phyloP scores from a whole-genome alignment of 306 rosid species.

The Prunus persica region DNA sequence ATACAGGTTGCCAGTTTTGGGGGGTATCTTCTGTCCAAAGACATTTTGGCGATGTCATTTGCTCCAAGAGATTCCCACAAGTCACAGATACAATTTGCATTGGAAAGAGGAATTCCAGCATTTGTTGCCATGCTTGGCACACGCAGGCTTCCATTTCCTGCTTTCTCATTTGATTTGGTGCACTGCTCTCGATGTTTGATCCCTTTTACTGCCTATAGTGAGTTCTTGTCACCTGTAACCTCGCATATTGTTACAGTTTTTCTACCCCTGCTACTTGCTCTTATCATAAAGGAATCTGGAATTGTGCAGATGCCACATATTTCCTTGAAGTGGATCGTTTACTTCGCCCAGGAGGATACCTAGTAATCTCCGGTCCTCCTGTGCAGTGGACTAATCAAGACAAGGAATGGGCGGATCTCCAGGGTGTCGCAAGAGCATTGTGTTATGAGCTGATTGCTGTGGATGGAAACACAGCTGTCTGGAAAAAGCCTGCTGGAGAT shows the following conservation, averaged over 20 bases:
- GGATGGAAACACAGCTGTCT: constrained; percentile 89
- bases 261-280: constrained; percentile 21
- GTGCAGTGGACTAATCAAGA: constrained; percentile 98
- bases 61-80: constrained; percentile 99
- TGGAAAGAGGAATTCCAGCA: constrained; percentile 98
- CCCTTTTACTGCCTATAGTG: constrained; percentile 96
- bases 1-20: constrained; percentile 98
- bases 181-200: constrained; percentile 96
- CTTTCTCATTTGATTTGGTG: constrained; percentile 83
- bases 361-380: constrained; percentile 96
- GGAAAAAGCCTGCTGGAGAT: constrained; percentile 83
- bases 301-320: constrained; percentile 80
- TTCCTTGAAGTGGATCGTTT: constrained; percentile 92
- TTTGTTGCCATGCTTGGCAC: constrained; percentile 99
- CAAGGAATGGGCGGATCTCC: constrained; percentile 99
- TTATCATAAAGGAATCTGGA: constrained; percentile 20
- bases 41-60: constrained; percentile 79
- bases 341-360: constrained; percentile 94
- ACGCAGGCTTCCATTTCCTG: constrained; percentile 92
- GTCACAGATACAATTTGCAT: constrained; percentile 93
- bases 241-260: constrained; percentile 9
- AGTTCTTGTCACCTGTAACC: constrained; percentile 34
- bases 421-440: constrained; percentile 85
- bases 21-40: constrained; percentile 70
- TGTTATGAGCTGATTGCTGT: constrained; percentile 91